phyloP scores from a whole-genome alignment of 1,284 basidiomycete genomes.

The Veloboletus limbatus region DNA sequence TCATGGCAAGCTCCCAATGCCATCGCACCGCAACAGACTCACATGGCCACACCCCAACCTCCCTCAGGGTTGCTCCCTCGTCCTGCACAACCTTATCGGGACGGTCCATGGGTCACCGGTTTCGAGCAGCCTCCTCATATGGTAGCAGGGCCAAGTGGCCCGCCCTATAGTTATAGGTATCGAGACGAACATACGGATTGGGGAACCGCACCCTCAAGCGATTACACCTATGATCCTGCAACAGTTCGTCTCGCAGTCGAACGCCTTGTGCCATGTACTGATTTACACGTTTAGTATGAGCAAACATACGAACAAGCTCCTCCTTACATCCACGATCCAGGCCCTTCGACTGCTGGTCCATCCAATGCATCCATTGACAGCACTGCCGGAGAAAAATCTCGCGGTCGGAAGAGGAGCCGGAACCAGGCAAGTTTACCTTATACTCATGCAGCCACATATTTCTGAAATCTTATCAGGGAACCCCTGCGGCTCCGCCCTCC shows the following conservation, averaged over 20 bases:
- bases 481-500: constrained; percentile 61
- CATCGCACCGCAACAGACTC: constrained; percentile 65
- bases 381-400: constrained; percentile 36
- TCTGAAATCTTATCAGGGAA: constrained; percentile 35
- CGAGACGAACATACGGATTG: constrained; percentile 55
- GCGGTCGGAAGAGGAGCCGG: constrained; percentile 65
- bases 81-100: constrained; percentile 43
- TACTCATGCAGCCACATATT: neutral
- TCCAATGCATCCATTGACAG: constrained; percentile 26
- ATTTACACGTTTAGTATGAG: constrained; percentile 37
- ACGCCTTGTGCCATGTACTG: constrained; percentile 3
- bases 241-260: constrained; percentile 36
- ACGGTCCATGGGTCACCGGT: constrained; percentile 48
- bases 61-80: constrained; percentile 46
- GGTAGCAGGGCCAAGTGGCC: constrained; percentile 37
- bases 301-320: constrained; percentile 43
- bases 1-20: constrained; percentile 59
- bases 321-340: constrained; percentile 50
- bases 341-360: constrained; percentile 40
- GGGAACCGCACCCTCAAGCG: constrained; percentile 40
- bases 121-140: constrained; percentile 48
- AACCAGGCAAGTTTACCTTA: constrained; percentile 41
- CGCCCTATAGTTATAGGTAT: constrained; percentile 55
- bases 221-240: constrained; percentile 54
- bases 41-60: constrained; percentile 46